phyloP scores from a whole-genome alignment of 176 grass and related monocot genomes.

The Raddia distichophylla region DNA sequence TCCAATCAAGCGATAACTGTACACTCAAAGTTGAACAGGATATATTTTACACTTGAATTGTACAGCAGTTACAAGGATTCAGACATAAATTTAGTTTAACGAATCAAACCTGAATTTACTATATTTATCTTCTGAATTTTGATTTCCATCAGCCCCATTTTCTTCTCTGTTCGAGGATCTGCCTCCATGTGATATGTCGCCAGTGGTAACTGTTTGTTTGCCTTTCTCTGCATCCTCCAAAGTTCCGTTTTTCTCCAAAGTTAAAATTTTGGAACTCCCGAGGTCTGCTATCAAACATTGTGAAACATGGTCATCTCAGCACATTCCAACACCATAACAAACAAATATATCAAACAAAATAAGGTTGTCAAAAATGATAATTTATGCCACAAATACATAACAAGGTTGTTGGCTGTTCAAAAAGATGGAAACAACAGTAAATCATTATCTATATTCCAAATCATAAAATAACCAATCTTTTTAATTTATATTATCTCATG shows the following conservation, averaged over 20 bases:
- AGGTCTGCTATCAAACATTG: conserved; percentile 34
- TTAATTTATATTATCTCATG: not conserved
- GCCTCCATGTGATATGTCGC: conserved; percentile 26
- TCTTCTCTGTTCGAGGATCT: conserved; percentile 38
- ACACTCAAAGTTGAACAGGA: conserved; percentile 12
- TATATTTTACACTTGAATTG: conserved; percentile 1
- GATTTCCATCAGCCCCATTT: conserved; percentile 38
- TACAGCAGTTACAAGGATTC: conserved; percentile 9
- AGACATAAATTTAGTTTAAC: conserved; percentile 8
- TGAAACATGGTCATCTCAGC: not conserved
- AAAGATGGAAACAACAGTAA: not conserved
- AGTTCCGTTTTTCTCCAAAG: conserved; percentile 31
- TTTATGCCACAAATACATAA: not conserved
- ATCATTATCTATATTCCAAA: not conserved
- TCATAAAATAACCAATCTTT: not conserved
- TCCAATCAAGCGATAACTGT: conserved; percentile 3
- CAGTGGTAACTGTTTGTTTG: conserved; percentile 18
- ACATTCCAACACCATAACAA: conserved; percentile 14
- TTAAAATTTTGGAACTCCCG: conserved; percentile 35
- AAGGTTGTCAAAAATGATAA: not conserved
- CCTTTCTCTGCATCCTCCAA: conserved; percentile 40
- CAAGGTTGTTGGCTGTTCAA: not conserved
- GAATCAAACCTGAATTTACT: conserved; percentile 35
- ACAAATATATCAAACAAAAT: conserved; percentile 17
- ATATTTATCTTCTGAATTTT: conserved; percentile 50